Evolutionary conservation across 2,329 filamentous ascomycete genomes (phyloP), one percentile per base, ranked within the genome.

Genomic region (Xylariaceae sp.): DNA sequence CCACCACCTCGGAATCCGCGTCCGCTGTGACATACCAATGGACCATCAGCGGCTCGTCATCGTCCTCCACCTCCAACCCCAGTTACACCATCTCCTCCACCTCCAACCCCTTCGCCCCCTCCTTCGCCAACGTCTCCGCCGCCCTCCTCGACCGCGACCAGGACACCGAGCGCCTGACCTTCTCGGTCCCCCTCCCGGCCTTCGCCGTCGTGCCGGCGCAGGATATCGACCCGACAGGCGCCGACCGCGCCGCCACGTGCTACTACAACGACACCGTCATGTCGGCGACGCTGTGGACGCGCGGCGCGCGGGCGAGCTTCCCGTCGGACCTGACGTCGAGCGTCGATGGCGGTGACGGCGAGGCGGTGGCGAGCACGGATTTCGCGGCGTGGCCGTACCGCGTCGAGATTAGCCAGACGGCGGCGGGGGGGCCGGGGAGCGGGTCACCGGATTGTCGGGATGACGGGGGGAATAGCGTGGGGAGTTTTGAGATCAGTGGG

Each of bases 161-260:
- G 30, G 13, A 7, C 16, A 6, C 30, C 13, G 30, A n/a, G 30
- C 13, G 30, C 30, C 13, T 32, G 0, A 75, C 71, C 6, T 83
- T 85, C 60, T 71, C 76, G 56, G 86, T 81, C 81, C 68, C 75
- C 43, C 79, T 87, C 43, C 60, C 61, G 2, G 66, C 32, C 50
- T 57, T 12, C 17, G 30, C 26, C 34, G 30, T 13, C n/a, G 26
- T 45, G 52, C 4, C 49, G 65, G 0, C 73, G 81, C 13, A 67
- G 71, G 2, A 74, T 2, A 74, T 80, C 3, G 62, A 62, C 1
- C 60, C 61, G 6, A 58, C 64, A 11, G 22, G 22, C 17, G 52
- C 78, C 28, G 2, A 17, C n/a, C 31, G 19, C 19, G 30, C n/a
- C 7, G 37, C 15, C 9, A 39, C 29, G 8, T 17, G 36, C 9